Conservation (phyloP, 2,329 filamentous ascomycete genomes). For the Colletotrichum cuscutae region DNA sequence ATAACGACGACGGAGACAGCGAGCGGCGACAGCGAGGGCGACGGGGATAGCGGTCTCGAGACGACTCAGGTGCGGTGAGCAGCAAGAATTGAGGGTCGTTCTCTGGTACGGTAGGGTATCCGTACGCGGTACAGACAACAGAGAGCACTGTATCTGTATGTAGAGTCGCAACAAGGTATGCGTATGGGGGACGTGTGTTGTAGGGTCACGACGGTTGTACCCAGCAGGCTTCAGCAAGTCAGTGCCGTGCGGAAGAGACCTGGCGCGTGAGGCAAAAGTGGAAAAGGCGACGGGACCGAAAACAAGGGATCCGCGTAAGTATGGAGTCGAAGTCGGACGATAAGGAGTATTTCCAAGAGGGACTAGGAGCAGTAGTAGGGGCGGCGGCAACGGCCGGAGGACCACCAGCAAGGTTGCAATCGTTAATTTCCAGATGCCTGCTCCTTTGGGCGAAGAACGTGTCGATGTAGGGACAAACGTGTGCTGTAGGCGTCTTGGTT, state of each 20-base stretch:
- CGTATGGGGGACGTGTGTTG: neutral
- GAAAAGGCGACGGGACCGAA: neutral
- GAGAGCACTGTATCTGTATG: neutral
- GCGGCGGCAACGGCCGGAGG: slow-evolving; percentile 21
- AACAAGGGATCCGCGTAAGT: slow-evolving; percentile 3
- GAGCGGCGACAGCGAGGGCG: neutral
- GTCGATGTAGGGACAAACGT: slow-evolving; percentile 19
- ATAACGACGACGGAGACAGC: slow-evolving; percentile 4
- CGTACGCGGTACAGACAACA: neutral
- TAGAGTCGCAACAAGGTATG: neutral
- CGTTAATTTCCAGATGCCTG: slow-evolving; percentile 38
- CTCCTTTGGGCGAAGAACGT: slow-evolving; percentile 13
- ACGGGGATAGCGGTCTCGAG: neutral
- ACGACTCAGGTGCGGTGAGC: slow-evolving; percentile 17
- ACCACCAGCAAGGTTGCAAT: slow-evolving; percentile 36
- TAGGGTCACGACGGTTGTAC: neutral
- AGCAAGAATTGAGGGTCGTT: neutral
- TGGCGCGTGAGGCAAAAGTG: slow-evolving; percentile 1
- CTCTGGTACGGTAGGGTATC: neutral
- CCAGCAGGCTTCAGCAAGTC: neutral
- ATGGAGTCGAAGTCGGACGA: slow-evolving; percentile 13
- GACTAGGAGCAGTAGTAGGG: neutral
- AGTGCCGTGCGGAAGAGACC: neutral
- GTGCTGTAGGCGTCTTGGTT: neutral
- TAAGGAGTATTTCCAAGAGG: neutral